Evolutionary conservation across 2,329 filamentous ascomycete species (phyloP).

Genomic region (Tolypocladium sp.): DNA sequence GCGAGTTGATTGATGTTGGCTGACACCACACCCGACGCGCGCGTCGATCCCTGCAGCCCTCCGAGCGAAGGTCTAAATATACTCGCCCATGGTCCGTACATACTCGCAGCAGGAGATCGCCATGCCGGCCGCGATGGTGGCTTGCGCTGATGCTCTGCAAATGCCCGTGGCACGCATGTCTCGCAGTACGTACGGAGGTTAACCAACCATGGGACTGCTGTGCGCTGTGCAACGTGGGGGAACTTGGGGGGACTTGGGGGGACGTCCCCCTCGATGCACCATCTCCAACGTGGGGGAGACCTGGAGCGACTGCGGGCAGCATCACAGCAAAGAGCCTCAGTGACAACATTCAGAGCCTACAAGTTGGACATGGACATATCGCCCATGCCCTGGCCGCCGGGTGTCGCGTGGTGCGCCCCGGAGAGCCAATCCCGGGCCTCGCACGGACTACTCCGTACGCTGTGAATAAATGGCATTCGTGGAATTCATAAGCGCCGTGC

Average conservation of each 20-base stretch:
- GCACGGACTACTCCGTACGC: neutral
- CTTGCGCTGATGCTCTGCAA: neutral
- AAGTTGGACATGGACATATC: neutral
- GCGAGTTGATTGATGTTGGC: neutral
- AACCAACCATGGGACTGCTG: neutral
- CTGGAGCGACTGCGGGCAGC: neutral
- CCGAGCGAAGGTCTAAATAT: neutral
- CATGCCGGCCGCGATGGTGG: neutral
- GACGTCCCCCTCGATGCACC: neutral
- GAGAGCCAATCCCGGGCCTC: neutral
- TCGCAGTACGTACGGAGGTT: too few species aligned
- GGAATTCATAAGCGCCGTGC: neutral
- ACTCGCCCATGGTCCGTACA: too few species aligned
- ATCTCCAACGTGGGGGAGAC: neutral
- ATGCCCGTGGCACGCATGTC: too few species aligned
- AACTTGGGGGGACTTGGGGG: neutral
- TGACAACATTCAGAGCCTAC: too few species aligned
- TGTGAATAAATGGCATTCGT: neutral
- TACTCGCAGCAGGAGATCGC: neutral
- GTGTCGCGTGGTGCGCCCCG: too few species aligned
- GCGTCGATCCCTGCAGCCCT: neutral
- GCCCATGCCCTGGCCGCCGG: neutral
- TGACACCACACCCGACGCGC: neutral
- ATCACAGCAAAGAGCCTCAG: neutral
- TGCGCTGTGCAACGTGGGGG: neutral